Evolutionary conservation across 2,329 filamentous ascomycete genomes (phyloP), one percentile per base, ranked within the genome.

Genomic region (Colletotrichum echinochloae): DNA sequence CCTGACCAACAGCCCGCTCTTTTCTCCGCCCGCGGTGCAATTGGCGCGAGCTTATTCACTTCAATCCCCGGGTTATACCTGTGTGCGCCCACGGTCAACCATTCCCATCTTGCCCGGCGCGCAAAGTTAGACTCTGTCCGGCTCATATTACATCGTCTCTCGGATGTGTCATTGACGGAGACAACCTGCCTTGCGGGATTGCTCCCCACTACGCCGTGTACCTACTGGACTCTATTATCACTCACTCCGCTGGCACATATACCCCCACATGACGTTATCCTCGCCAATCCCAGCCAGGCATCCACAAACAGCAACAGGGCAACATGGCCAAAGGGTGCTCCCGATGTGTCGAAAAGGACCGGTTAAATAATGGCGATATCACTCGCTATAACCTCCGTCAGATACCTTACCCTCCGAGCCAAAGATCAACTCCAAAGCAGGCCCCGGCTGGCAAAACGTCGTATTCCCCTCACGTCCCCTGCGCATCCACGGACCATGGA

Each of bases 231-330:
- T n/a, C n/a, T n/a, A 60, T 52, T 30, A 59, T 54, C 23, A 35
- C 62, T 44, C 41, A 44, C 41, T 70, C 30, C 41, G 33, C 30
- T 61, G 55, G 62, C 66, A 70, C 62, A 70, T 60, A 66, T 66
- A 66, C n/a, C 62, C 55, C 64, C 62, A 60, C 26, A 67, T 70
- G 67, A 67, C 64, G 64, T 62, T 49, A 46, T 44, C 49, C 23
- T 41, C 23, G 37, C 55, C 39, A 51, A 54, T 26, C 41, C 48
- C 18, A 39, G 35, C 49, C 49, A 51, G 23, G 37, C 60, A 69
- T 18, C 49, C 46, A 37, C 41, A 37, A 52, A 30, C 46, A 55
- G 39, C 46, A 55, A 51, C 55, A 9, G 54, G 51, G 51, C 35
- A 39, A n/a, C 4, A 35, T 11, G 30, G 46, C 30, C 49, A 44